These are phyloP conservation scores for Phlyctochytrium arcticum DNA, from an alignment of 192 early-diverging fungal species.

Conservation along the genomic window DNA sequence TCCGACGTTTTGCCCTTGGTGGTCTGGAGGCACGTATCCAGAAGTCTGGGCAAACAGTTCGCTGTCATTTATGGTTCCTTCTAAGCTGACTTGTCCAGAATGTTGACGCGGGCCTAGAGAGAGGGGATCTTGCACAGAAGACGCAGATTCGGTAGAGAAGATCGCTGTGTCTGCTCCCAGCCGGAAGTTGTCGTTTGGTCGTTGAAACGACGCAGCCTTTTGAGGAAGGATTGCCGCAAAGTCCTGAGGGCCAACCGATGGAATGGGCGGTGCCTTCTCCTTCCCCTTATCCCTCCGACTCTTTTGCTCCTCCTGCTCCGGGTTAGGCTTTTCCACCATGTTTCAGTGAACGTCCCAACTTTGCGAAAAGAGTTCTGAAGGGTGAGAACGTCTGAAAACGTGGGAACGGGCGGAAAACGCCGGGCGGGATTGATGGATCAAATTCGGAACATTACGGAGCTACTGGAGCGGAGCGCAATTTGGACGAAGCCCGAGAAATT, in stretches of 20 bases:
- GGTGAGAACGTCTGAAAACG: no score
- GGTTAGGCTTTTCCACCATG: neutral
- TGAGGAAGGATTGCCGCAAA: neutral
- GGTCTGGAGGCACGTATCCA: neutral
- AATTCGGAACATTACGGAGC: no score
- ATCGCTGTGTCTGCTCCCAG: neutral
- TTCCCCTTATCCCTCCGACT: neutral
- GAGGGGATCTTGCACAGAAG: neutral
- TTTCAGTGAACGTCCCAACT: neutral
- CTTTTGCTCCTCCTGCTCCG: no score
- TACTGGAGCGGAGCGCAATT: no score
- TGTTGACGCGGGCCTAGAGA: neutral
- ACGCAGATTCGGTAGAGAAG: neutral
- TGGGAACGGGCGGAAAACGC: no score
- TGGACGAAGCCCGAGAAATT: neutral
- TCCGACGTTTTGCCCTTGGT: no score
- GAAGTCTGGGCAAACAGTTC: conserved; percentile 6
- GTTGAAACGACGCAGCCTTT: no score
- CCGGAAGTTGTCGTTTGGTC: neutral
- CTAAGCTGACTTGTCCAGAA: conserved; percentile 10
- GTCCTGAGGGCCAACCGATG: neutral
- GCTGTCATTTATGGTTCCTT: neutral
- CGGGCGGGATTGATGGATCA: no score
- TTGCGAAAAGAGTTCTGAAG: no score
- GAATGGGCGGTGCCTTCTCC: neutral